Evolutionary conservation across 2,329 filamentous ascomycete species (phyloP).

Genomic region (Esteya vermicola): DNA sequence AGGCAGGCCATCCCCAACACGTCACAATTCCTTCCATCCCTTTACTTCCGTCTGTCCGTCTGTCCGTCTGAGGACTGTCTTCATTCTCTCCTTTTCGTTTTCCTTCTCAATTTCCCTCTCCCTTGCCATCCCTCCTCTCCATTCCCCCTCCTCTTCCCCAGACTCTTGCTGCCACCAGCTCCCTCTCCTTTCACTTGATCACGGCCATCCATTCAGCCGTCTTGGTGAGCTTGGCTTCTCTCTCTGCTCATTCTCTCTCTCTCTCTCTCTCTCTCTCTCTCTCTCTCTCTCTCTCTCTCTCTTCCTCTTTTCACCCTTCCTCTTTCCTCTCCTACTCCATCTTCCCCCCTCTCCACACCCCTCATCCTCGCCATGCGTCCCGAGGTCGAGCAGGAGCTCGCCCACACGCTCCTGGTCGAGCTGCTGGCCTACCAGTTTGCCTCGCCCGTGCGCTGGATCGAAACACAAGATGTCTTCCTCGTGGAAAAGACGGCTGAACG

Average conservation of each 20-base stretch:
- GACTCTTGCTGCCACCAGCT: too few species aligned
- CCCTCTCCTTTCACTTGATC: background rate
- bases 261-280: background rate
- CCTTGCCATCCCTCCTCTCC: too few species aligned
- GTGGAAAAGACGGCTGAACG: constrained; percentile 91
- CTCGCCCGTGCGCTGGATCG: constrained; percentile 98
- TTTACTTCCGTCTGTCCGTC: constrained; percentile 7
- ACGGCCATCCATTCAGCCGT: too few species aligned
- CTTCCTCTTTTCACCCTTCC: background rate
- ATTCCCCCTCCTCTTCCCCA: too few species aligned
- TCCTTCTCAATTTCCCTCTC: background rate
- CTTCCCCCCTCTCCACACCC: background rate
- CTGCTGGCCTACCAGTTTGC: constrained; percentile 98
- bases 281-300: background rate
- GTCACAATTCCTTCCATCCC: background rate
- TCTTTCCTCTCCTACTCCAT: background rate
- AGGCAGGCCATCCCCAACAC: background rate
- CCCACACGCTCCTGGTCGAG: constrained; percentile 95
- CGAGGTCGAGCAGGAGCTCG: constrained; percentile 97
- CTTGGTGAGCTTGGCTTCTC: too few species aligned
- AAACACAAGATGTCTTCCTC: constrained; percentile 98
- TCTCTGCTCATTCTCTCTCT: background rate
- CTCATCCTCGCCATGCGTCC: constrained; percentile 59
- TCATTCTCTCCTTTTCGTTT: background rate
- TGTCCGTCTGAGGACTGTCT: background rate